Conservation (phyloP, 768 basidiomycete species). For the Mrakia frigida region DNA sequence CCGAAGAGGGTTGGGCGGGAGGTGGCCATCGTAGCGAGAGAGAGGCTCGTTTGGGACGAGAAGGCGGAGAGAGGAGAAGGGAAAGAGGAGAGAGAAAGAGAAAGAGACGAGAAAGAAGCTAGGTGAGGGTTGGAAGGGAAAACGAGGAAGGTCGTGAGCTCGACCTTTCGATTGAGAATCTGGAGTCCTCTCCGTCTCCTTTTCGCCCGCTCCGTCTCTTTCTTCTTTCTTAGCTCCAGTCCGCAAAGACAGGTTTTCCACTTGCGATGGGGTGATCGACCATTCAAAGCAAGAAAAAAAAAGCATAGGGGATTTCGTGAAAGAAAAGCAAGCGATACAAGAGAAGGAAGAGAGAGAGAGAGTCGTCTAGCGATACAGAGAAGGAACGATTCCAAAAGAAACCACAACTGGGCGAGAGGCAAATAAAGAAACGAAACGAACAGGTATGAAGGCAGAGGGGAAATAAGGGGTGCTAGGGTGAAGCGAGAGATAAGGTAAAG, state of each 20-base stretch:
- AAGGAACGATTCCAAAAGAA: not conserved
- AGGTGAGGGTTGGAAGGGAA: too few relatives aligned
- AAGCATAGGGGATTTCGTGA: not conserved
- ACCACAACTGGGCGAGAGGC: not conserved
- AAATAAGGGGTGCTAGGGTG: not conserved
- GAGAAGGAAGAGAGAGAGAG: not conserved
- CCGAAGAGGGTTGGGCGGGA: conserved; percentile 26
- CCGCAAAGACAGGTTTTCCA: too few relatives aligned
- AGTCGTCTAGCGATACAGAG: not conserved
- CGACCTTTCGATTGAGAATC: not conserved
- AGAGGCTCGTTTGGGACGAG: not conserved
- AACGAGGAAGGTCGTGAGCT: not conserved
- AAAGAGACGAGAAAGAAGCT: too few relatives aligned
- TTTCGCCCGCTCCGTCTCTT: not conserved
- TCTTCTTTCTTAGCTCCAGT: not conserved
- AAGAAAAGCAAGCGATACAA: not conserved
- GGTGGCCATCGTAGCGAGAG: not conserved
- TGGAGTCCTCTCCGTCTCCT: not conserved
- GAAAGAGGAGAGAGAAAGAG: too few relatives aligned
- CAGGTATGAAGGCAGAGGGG: not conserved
- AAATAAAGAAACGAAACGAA: not conserved
- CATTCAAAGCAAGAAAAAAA: not conserved
- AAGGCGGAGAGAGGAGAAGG: not conserved
- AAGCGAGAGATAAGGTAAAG: not conserved
- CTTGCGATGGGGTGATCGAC: not conserved